Evolutionary conservation across 2,329 filamentous ascomycete genomes (phyloP).

Genomic region (Calonectria leucothoes): DNA sequence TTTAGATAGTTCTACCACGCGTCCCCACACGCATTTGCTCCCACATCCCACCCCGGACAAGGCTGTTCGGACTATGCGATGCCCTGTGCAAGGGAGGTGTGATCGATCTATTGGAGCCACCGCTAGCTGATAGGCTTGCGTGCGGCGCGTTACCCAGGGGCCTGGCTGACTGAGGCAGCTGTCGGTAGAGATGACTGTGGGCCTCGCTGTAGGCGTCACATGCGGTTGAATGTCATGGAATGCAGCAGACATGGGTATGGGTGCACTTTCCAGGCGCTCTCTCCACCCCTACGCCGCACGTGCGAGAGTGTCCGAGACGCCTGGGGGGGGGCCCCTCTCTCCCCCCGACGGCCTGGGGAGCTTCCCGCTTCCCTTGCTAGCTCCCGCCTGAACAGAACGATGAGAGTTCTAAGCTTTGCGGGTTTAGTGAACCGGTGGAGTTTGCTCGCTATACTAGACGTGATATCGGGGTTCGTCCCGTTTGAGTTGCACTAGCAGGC

Average conservation of each 20-base stretch:
- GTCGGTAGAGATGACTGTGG: background rate
- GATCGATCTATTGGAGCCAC: slow-evolving; percentile 11
- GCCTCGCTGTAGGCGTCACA: background rate
- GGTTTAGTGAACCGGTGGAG: background rate
- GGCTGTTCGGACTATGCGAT: slow-evolving; percentile 7
- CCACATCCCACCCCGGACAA: background rate
- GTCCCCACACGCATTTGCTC: background rate
- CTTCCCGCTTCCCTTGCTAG: slow-evolving; percentile 2
- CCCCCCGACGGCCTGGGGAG: background rate
- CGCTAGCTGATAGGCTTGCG: background rate
- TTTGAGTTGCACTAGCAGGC: slow-evolving; percentile 11
- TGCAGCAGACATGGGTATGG: background rate
- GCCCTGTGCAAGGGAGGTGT: slow-evolving; percentile 8
- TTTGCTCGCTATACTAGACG: background rate
- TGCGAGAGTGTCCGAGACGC: background rate
- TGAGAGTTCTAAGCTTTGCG: background rate
- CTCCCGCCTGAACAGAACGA: background rate
- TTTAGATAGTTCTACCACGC: slow-evolving; percentile 9
- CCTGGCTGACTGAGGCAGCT: background rate
- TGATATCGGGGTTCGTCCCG: background rate
- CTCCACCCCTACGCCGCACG: background rate
- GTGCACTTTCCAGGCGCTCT: too few relatives aligned
- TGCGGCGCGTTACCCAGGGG: background rate
- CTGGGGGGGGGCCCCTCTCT: too few relatives aligned
- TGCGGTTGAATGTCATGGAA: background rate